These are phyloP conservation scores for Xylaria cubensis DNA, from an alignment of 495 filamentous ascomycete species.

Conservation along the genomic window DNA sequence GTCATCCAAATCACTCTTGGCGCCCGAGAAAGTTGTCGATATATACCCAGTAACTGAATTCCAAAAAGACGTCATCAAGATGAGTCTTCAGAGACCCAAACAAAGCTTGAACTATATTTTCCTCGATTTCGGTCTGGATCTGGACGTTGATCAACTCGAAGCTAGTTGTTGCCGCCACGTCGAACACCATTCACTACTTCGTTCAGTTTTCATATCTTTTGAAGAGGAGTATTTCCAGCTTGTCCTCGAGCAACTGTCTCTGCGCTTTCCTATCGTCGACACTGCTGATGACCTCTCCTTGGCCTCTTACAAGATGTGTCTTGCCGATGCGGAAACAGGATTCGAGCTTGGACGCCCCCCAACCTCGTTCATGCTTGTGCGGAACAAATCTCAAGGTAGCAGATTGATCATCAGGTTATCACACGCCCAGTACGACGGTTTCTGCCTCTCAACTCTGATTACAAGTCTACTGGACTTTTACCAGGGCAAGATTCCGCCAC, in stretches of 20 bases:
- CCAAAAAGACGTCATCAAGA: neutral
- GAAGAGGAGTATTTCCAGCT: neutral
- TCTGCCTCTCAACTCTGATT: conserved; percentile 1
- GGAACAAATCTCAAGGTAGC: conserved; percentile 1
- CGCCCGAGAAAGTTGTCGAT: neutral
- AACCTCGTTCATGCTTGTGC: conserved; percentile 7
- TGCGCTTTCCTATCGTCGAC: neutral
- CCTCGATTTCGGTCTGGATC: neutral
- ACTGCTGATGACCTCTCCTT: neutral
- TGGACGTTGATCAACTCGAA: neutral
- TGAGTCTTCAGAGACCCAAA: neutral
- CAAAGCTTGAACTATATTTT: neutral
- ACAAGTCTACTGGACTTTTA: neutral
- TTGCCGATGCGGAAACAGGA: conserved; percentile 9
- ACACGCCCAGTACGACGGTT: conserved; percentile 6
- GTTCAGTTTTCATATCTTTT: neutral
- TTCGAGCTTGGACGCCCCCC: neutral
- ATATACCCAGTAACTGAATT: neutral
- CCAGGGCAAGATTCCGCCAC: neutral
- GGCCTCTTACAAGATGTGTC: neutral
- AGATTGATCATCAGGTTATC: conserved; percentile 5
- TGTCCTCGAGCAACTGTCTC: neutral
- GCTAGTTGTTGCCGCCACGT: neutral
- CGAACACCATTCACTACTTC: neutral
- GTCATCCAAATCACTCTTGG: neutral